phyloP scores from a whole-genome alignment of 129 eudicot species.

The Smallanthus sonchifolius region DNA sequence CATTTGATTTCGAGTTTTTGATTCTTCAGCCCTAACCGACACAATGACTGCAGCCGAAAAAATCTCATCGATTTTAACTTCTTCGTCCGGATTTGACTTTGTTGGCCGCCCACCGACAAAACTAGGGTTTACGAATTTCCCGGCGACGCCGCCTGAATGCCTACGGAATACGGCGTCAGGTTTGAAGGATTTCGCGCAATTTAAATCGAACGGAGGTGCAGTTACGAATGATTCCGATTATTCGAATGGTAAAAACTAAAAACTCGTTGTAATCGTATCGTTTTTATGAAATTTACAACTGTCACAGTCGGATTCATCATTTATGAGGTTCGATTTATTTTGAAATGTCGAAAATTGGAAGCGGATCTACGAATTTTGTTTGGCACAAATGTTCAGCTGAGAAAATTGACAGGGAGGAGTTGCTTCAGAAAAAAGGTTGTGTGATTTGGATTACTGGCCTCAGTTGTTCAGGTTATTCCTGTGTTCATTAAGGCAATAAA shows the following conservation, averaged over 20 bases:
- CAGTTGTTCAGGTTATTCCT: constrained; percentile 74
- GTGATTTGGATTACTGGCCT: constrained; percentile 97
- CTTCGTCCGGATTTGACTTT: neutral
- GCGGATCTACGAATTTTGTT: constrained; percentile 45
- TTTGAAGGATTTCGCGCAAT: constrained; percentile 35
- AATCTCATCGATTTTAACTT: neutral
- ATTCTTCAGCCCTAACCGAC: constrained; percentile 15
- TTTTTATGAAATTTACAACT: neutral
- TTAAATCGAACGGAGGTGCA: constrained; percentile 22
- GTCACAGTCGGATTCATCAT: neutral
- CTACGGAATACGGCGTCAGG: neutral
- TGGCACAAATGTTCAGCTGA: constrained; percentile 84
- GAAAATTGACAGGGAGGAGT: constrained; percentile 67
- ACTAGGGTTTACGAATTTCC: constrained; percentile 14
- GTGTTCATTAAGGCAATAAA: neutral
- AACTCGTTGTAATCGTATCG: neutral
- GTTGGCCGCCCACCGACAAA: constrained; percentile 17
- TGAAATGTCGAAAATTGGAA: neutral
- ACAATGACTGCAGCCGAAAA: constrained; percentile 9
- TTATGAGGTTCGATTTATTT: neutral
- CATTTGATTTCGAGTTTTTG: neutral
- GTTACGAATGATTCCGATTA: constrained; percentile 11
- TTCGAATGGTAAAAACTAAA: constrained; percentile 22
- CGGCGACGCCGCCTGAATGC: neutral
- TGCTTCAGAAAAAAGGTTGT: constrained; percentile 87